Evolutionary conservation across 2,329 filamentous ascomycete species (phyloP).

Genomic region (Aspergillus sp.): DNA sequence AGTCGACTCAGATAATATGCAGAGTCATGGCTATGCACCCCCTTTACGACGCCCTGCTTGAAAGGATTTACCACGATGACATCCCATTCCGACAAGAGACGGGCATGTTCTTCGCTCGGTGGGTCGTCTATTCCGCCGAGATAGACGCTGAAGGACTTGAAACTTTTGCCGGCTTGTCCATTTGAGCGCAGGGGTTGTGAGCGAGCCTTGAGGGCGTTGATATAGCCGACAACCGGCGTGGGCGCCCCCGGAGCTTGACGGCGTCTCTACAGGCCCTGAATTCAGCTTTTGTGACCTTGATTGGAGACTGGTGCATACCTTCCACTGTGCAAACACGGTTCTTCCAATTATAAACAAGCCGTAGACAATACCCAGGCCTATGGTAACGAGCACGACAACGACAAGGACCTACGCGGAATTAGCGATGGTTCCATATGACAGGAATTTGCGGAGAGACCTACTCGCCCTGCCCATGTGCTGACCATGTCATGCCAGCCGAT

Average conservation of each 20-base stretch:
- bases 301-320: conserved; percentile 8
- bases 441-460: not conserved
- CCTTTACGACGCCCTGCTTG: conserved; percentile 33
- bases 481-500: not conserved
- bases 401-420: not conserved
- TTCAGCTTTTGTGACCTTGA: not conserved
- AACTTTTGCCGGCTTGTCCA: not conserved
- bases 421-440: not conserved
- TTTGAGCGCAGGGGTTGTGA: conserved; percentile 5
- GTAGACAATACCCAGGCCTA: conserved; percentile 17
- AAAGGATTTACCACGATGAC: conserved; percentile 40
- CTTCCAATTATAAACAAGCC: conserved; percentile 12
- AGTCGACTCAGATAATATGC: conserved; percentile 14
- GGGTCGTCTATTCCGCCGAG: conserved; percentile 36
- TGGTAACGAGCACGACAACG: conserved; percentile 6
- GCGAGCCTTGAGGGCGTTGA: conserved; percentile 14
- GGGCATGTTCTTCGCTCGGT: conserved; percentile 29
- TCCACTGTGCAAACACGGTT: conserved; percentile 11
- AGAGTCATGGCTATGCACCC: conserved; percentile 20
- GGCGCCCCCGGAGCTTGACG: conserved; percentile 16
- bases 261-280: conserved; percentile 6
- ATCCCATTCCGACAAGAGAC: conserved; percentile 39
- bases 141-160: conserved; percentile 38
- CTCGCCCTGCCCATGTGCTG: not conserved
- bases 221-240: conserved; percentile 8